Base-by-base conservation (phyloP, 2,329 filamentous ascomycete species). In the Pestalotiopsis sp. region DNA sequence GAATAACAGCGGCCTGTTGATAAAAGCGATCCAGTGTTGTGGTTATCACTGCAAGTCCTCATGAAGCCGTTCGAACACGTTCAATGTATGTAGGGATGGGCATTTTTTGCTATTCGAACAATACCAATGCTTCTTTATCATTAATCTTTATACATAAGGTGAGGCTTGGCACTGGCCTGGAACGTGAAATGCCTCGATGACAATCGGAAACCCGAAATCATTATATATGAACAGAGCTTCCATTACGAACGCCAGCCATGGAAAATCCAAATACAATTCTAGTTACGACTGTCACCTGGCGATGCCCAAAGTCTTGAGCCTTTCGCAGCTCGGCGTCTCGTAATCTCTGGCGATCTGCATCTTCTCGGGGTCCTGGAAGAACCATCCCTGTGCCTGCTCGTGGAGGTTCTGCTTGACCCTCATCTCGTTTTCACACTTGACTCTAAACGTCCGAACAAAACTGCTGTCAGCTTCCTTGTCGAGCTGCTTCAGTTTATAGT, bases 301-400 rank as follows among this genome's bases (percentile, higher is more conserved):
- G 14, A 81, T 66, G n/a, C 79, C 78, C 68, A 88, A 74, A 39
- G 77, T 79, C 59, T 83, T 79, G 70, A 91, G 77, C 71, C 86
- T 81, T 70, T 84, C 79, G 75, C 89, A 91, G 67, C 83, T 83
- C 17, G 82, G 82, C 83, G 85, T 86, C 70, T 83, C 81, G 70
- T 82, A 86, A 20, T 80, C 79, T 41, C 85, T 80, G 38, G 95
- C 95, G 69, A 89, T 80, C 70, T 91, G 88, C 89, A 97, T 89
- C 84, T 94, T 94, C 71, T 91, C 91, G 66, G 90, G 85, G 75
- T 98, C 94, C 67, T 90, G 89, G 79, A 90, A 94, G 77, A 97
- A 94, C 92, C 94, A 97, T 3, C 95, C 95, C 74, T 92, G 90
- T 0, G 95, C 94, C 62, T 93, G 91, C 72, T 97, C 90, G 71